Evolutionary conservation across 768 basidiomycete species (phyloP), one percentile per base, ranked within the genome.

Genomic region (Mrakia blollopis): DNA sequence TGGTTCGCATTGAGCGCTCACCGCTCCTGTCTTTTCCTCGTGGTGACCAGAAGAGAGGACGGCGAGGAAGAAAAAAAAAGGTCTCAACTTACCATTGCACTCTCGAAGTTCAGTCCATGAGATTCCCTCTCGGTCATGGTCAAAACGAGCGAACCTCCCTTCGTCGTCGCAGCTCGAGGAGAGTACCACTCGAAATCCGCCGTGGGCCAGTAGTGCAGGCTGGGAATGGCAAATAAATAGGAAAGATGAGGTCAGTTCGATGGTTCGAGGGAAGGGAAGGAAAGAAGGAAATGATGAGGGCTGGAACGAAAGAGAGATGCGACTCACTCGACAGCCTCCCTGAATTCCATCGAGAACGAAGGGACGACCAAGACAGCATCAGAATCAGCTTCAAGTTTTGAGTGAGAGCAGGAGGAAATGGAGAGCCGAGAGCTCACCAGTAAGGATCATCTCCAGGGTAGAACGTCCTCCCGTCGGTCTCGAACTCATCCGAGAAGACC

Each of bases 91-190:
- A 57, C 57, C 89, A 81, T 84, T 86, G 91, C 93, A 75, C 90
- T 91, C 84, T 89, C 80, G 82, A 92, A 98, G 83, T 94, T 92
- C 77, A 98, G 86, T 80, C 92, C 87, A 81, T 97, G 90, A 76
- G 86, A 90, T 30, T 83, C 85, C 78, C 87, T 84, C 84, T 93
- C 89, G 16, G 87, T 86, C 82, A 95, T 87, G 16, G 92, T 93
- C 78, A 98, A 89, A 13, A 91, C 89, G 18, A 98, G 86, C 78
- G 90, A 89, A 8, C 94, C 94, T 76, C 88, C 85, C 79, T 87
- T 72, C 0, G 94, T 98, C 2, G 90, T 92, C 57, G 92, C 86
- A 28, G 88, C 87, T 87, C 89, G 79, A 25, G 91, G 91, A 79
- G 89, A 88, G 83, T 94, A 94, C 92, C 92, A 94, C 83, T 94